Percentiles rank a stretch among this genome's conserved stretches.
These are phyloP conservation scores for Pilaira anomala DNA, from an alignment of 192 early-diverging fungal species.

Conservation along the genomic window DNA sequence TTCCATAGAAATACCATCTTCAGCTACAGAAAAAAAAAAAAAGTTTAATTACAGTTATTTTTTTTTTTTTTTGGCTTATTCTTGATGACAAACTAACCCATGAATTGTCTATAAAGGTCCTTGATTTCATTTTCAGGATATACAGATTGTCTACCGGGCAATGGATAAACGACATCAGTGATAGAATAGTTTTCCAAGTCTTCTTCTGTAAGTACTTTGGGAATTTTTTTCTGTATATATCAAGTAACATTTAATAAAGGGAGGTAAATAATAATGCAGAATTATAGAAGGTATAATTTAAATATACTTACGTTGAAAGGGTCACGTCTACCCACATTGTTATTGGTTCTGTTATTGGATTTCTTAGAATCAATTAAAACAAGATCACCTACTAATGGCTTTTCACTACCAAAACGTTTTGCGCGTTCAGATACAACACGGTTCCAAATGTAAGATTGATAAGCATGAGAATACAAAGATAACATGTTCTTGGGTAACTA, in stretches of 20 bases:
- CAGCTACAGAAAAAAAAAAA: neutral
- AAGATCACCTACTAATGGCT: slow-evolving; percentile 82
- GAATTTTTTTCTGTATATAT: slow-evolving; percentile 22
- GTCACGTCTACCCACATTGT: slow-evolving; percentile 18
- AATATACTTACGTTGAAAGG: neutral
- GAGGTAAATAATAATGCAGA: neutral
- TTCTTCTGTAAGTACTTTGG: slow-evolving; percentile 63
- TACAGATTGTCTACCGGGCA: slow-evolving; percentile 75
- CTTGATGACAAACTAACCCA: too few relatives aligned
- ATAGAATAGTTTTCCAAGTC: slow-evolving; percentile 71
- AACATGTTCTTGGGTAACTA: slow-evolving; percentile 82
- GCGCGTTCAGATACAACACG: slow-evolving; percentile 73
- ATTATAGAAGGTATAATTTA: neutral
- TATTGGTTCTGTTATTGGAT: slow-evolving; percentile 23
- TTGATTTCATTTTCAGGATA: slow-evolving; percentile 79
- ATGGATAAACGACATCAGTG: slow-evolving; percentile 88
- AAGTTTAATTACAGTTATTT: neutral
- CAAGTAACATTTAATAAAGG: too few relatives aligned
- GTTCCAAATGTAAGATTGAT: slow-evolving; percentile 97
- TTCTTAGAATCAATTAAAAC: slow-evolving; percentile 46
- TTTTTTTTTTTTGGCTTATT: too few relatives aligned
- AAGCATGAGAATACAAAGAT: slow-evolving; percentile 94
- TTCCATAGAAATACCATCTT: slow-evolving; percentile 14
- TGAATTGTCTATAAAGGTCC: slow-evolving; percentile 61
- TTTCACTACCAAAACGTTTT: slow-evolving; percentile 56